These are phyloP conservation scores for Peterozyma toletana DNA, from an alignment of 805 yeast species.

Conservation along the genomic window DNA sequence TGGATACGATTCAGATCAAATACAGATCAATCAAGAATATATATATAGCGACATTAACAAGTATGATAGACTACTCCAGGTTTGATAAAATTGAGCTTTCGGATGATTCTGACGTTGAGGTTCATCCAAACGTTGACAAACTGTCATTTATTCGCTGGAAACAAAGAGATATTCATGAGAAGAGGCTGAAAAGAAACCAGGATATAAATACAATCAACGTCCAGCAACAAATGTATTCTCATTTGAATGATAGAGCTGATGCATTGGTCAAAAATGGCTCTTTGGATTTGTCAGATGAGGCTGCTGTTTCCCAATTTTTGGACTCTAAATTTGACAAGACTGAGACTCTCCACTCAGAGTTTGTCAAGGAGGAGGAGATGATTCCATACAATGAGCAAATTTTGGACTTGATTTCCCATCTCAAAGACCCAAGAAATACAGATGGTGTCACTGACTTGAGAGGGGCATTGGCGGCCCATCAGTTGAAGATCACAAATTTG, in stretches of 20 bases:
- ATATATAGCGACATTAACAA: no score
- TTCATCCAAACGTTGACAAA: constrained; percentile 97
- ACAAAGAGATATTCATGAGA: constrained; percentile 94
- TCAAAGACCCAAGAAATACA: constrained; percentile 50
- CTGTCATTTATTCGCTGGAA: constrained; percentile 90
- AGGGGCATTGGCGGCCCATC: constrained; percentile 45
- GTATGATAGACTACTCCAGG: constrained; percentile 81
- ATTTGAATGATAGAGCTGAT: constrained; percentile 69
- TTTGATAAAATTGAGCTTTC: constrained; percentile 97
- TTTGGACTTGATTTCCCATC: constrained; percentile 78
- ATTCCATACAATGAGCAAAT: constrained; percentile 88
- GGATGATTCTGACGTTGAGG: constrained; percentile 95
- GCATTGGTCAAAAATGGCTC: constrained; percentile 31
- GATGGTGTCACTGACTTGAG: constrained; percentile 35
- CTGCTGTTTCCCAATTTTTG: constrained; percentile 23
- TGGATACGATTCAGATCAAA: no score
- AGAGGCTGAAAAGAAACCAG: constrained; percentile 71
- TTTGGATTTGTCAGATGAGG: constrained; percentile 4
- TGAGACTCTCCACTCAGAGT: constrained; percentile 8
- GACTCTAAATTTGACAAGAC: constrained; percentile 45
- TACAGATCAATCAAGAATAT: no score
- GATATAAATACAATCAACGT: constrained; percentile 72
- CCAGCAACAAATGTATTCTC: constrained; percentile 75
- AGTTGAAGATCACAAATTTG: constrained; percentile 62
- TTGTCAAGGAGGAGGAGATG: constrained; percentile 24